Base-by-base conservation (phyloP, 2,329 filamentous ascomycete species). In the Emergomyces africanus region DNA sequence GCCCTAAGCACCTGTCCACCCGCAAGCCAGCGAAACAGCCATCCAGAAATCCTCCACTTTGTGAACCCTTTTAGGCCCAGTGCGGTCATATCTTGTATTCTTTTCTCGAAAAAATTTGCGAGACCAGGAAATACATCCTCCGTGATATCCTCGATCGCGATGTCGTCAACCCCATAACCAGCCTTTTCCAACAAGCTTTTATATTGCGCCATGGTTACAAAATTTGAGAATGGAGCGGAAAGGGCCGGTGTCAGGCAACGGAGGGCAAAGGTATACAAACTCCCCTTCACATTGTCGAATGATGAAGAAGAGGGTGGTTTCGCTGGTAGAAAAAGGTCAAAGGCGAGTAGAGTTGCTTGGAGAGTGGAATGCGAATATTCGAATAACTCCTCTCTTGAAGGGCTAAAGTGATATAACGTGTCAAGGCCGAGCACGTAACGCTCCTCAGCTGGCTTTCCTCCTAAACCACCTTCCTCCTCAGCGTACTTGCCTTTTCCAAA, bases 361-460 rank as follows among this genome's bases (percentile, higher is more conserved):
- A 83, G 70, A 0, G 67, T 67, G 2, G 62, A 65, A 4, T 71
- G 68, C 0, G 78, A 74, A 49, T 78, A 71, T 8, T 68, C 59
- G 15, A 83, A 73, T 2, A 82, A 64, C 0, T 76, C 74, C 58
- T 68, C 71, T 15, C 81, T 71, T 0, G 80, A 82, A 0, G 81
- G 81, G 0, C 70, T 71, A 64, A 83, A 83, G 12, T 83, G 80
- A 58, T 84, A 83, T 5, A 82, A 66, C 2, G 79, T 79, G 64
- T 83, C 81, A 0, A 83, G 72, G 0, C 77, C 81, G 0, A 83
- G 71, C 0, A 83, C 62, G 54, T 62, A 64, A 48, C 62, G 57
- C 39, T 64, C 61, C 12, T 37, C 46, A n/a, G 56, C 50, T 25
- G 23, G 28, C 3, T 35, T 28, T 25, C 5, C 23, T 30, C 53